A percentile compares a stretch with the other conserved stretches of the same genome.
These are phyloP conservation scores for Microstroma glucosiphilum DNA, from an alignment of 1,284 basidiomycete genomes.

Conservation along the genomic window DNA sequence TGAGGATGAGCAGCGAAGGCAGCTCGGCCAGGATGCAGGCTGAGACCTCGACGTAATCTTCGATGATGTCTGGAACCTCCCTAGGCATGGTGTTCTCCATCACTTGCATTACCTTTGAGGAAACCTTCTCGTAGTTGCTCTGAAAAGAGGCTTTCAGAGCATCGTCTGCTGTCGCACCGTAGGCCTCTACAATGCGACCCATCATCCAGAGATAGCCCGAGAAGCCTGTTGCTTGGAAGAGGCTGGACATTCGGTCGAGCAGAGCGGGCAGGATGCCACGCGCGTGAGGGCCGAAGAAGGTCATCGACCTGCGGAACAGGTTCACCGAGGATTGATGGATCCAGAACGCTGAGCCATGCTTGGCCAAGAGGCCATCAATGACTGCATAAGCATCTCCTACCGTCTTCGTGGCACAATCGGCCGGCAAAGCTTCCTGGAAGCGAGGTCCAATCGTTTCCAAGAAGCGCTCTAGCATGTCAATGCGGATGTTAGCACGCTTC, in stretches of 20 bases:
- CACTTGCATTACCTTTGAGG: slow-evolving; percentile 27
- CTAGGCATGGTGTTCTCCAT: slow-evolving; percentile 26
- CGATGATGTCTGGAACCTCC: slow-evolving; percentile 50
- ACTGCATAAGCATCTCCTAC: slow-evolving; percentile 75
- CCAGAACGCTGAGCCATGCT: slow-evolving; percentile 71
- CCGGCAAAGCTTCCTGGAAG: slow-evolving; percentile 57
- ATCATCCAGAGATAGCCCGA: slow-evolving; percentile 91
- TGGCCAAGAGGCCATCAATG: slow-evolving; percentile 71
- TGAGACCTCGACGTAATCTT: slow-evolving; percentile 85
- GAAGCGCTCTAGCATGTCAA: slow-evolving; percentile 43
- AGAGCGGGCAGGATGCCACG: slow-evolving; percentile 66
- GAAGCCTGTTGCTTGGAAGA: slow-evolving; percentile 75
- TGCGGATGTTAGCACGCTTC: slow-evolving; percentile 65
- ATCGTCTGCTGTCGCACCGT: slow-evolving; percentile 23
- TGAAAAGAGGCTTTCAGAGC: slow-evolving; percentile 25
- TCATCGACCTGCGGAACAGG: slow-evolving; percentile 76
- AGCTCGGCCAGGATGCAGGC: slow-evolving; percentile 64
- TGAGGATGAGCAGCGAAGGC: slow-evolving; percentile 65
- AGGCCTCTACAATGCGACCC: slow-evolving; percentile 61
- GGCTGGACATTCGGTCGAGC: slow-evolving; percentile 66
- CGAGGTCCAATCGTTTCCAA: slow-evolving; percentile 20
- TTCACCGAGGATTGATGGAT: slow-evolving; percentile 79
- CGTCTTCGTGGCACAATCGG: slow-evolving; percentile 67
- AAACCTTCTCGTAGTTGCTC: slow-evolving; percentile 33
- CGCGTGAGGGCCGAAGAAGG: slow-evolving; percentile 69